Conservation (phyloP, 2,329 filamentous ascomycete species). For the Scytalidium lignicola region DNA sequence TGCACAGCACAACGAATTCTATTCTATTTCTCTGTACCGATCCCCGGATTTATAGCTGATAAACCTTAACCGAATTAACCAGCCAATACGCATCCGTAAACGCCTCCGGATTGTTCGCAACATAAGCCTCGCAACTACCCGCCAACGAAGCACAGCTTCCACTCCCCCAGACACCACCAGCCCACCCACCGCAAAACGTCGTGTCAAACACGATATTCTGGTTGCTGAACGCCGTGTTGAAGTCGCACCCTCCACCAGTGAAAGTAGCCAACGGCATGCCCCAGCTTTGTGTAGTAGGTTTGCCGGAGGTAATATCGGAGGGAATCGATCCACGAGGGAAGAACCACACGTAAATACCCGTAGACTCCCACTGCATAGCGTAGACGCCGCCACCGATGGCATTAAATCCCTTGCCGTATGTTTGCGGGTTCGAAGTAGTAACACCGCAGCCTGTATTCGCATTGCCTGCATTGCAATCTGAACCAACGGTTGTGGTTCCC, state of each 20-base stretch:
- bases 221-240: slow-evolving; percentile 60
- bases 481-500: slow-evolving; percentile 39
- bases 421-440: slow-evolving; percentile 28
- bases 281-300: slow-evolving; percentile 36
- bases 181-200: slow-evolving; percentile 85
- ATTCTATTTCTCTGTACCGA: too few species aligned
- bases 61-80: slow-evolving; percentile 13
- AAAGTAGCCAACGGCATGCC: slow-evolving; percentile 36
- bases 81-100: slow-evolving; percentile 12
- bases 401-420: slow-evolving; percentile 48
- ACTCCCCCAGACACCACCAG: slow-evolving; percentile 68
- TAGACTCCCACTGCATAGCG: slow-evolving; percentile 38
- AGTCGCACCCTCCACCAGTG: slow-evolving; percentile 51
- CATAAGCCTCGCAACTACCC: neutral
- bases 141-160: slow-evolving; percentile 58
- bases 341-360: slow-evolving; percentile 42
- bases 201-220: slow-evolving; percentile 75
- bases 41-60: slow-evolving; percentile 1
- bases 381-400: slow-evolving; percentile 39
- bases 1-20: too few species aligned
- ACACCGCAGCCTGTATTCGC: slow-evolving; percentile 38
- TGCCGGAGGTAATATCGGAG: slow-evolving; percentile 33
- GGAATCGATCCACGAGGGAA: slow-evolving; percentile 37
- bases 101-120: slow-evolving; percentile 10
- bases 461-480: slow-evolving; percentile 44